Conservation (phyloP, 148 eudicot species). For the Tetragonia tetragonoides region DNA sequence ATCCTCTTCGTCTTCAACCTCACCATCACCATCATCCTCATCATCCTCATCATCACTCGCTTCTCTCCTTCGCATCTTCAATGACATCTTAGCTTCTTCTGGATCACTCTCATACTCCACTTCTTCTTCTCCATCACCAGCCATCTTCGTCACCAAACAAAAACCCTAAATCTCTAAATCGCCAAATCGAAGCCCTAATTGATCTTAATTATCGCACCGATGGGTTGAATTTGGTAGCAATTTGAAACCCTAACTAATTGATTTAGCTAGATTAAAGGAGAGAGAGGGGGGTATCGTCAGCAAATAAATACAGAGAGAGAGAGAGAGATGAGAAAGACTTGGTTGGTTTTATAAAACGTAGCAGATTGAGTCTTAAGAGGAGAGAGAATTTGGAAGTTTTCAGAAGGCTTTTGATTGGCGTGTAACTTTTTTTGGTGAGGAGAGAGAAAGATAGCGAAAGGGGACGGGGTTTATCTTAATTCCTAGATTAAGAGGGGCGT, state of each 20-base stretch:
- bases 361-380: not conserved
- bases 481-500: not conserved
- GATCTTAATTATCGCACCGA: not conserved
- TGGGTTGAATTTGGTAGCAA: too few relatives aligned
- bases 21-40: conserved; percentile 66
- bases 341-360: not conserved
- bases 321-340: not conserved
- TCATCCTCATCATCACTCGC: conserved; percentile 87
- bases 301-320: not conserved
- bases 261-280: not conserved
- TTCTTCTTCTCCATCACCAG: conserved; percentile 35
- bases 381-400: conserved; percentile 16
- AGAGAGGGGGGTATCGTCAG: conserved; percentile 2
- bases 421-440: not conserved
- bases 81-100: conserved; percentile 67
- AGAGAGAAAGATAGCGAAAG: not conserved
- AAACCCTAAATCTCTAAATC: conserved; percentile 23
- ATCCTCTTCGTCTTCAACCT: conserved; percentile 43
- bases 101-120: conserved; percentile 95
- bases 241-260: too few relatives aligned
- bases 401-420: conserved; percentile 21
- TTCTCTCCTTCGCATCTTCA: conserved; percentile 69
- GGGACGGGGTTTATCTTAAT: conserved; percentile 7
- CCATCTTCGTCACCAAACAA: not conserved
- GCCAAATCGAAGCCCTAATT: conserved; percentile 15